Conservation (phyloP, 352 stramenopile species). For the Peronospora belbahrii region DNA sequence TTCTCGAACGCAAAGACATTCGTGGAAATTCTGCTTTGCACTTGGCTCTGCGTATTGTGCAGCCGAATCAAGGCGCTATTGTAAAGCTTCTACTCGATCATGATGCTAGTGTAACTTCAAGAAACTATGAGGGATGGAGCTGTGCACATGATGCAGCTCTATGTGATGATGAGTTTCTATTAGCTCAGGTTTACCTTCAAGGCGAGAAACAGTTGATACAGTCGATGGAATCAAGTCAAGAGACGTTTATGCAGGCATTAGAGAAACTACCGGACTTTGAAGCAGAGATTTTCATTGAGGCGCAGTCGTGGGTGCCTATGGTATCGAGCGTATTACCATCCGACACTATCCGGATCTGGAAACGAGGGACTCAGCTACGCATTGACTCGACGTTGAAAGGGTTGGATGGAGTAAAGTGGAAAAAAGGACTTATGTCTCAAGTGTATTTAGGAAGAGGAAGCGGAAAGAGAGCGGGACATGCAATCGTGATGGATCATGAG, state of each 20-base stretch:
- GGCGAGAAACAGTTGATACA: conserved; percentile 55
- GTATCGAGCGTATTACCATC: conserved; percentile 74
- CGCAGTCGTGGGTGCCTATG: conserved; percentile 74
- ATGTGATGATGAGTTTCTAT: conserved; percentile 64
- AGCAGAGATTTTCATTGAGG: conserved; percentile 70
- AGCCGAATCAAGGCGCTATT: conserved; percentile 51
- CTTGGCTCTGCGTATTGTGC: conserved; percentile 58
- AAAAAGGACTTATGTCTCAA: conserved; percentile 62
- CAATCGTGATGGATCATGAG: conserved; percentile 57
- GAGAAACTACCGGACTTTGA: conserved; percentile 71
- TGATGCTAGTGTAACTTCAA: conserved; percentile 24
- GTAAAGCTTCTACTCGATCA: conserved; percentile 49
- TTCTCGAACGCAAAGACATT: conserved; percentile 50
- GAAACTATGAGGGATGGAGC: conserved; percentile 54
- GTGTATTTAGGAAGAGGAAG: conserved; percentile 43
- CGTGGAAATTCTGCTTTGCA: conserved; percentile 67
- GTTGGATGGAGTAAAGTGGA: conserved; percentile 69
- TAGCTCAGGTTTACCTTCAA: conserved; percentile 57
- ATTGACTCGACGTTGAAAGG: conserved; percentile 70
- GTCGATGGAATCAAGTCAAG: conserved; percentile 38
- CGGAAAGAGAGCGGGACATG: conserved; percentile 27
- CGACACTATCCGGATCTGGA: conserved; percentile 64
- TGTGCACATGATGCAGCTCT: conserved; percentile 69
- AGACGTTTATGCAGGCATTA: conserved; percentile 51
- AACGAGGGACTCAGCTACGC: conserved; percentile 58